Evolutionary conservation across 169 alveolate genomes (phyloP).

Genomic region (Ichthyophthirius multifiliis): DNA sequence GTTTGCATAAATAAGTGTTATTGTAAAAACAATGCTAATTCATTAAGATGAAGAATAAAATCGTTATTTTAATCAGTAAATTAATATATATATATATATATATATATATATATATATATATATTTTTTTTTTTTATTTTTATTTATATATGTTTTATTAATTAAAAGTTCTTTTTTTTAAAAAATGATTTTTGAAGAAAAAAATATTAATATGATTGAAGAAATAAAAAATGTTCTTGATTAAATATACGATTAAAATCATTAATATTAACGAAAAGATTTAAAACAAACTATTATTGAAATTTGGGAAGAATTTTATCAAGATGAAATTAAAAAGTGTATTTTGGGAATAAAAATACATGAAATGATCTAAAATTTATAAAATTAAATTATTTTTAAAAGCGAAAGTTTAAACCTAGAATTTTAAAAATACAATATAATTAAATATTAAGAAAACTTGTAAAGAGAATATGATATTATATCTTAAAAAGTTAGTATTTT

Average conservation of each 20-base stretch:
- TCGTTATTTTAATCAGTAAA: neutral
- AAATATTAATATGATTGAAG: neutral
- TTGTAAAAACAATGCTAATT: neutral
- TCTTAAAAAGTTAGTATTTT: neutral
- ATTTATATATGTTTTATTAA: neutral
- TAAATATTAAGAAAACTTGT: neutral
- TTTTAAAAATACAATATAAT: neutral
- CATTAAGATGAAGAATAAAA: neutral
- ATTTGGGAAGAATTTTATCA: neutral
- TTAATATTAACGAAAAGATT: neutral
- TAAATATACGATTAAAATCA: neutral
- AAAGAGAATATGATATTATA: neutral
- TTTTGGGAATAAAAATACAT: neutral
- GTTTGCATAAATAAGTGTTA: neutral
- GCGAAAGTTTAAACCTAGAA: neutral
- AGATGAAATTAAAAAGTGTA: neutral
- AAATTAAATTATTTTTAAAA: neutral
- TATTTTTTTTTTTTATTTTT: neutral
- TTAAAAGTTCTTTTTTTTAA: neutral
- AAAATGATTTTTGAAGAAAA: constrained; percentile 7
- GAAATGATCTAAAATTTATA: neutral
- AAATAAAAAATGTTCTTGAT: neutral
- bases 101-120: neutral
- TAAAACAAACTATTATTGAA: neutral
- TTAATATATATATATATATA: neutral